Conservation (phyloP, 345 rosid species). For the Nasturtium officinale region DNA sequence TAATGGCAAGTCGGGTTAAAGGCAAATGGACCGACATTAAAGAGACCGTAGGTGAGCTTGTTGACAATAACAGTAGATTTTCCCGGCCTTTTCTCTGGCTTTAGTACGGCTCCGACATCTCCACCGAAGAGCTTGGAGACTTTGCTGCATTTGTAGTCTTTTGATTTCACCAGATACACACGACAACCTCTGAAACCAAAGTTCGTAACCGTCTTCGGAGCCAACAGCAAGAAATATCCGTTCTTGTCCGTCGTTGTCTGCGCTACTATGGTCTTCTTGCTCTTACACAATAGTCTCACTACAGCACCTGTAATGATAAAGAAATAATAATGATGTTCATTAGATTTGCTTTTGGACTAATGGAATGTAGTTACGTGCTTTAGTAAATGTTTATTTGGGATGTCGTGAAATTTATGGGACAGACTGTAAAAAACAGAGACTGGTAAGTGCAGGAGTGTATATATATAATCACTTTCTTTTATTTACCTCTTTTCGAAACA, state of each 20-base stretch:
- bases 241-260: conserved; percentile 65
- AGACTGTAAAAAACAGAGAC: conserved; percentile 40
- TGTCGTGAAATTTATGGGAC: background rate
- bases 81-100: conserved; percentile 45
- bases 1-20: conserved; percentile 69
- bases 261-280: conserved; percentile 48
- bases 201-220: conserved; percentile 71
- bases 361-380: background rate
- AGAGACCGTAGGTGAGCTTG: conserved; percentile 53
- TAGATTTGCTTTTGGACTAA: conserved; percentile 14
- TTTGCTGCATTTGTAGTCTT: conserved; percentile 48
- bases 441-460: conserved; percentile 22
- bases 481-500: conserved; percentile 17
- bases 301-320: conserved; percentile 53
- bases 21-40: conserved; percentile 78
- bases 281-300: conserved; percentile 73
- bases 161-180: conserved; percentile 54
- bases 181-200: conserved; percentile 82
- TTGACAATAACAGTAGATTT: conserved; percentile 31
- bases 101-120: conserved; percentile 53
- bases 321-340: background rate
- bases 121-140: conserved; percentile 65
- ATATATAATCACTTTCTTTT: conserved; percentile 12
- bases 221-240: conserved; percentile 72
- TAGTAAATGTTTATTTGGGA: background rate